Conservation (phyloP, 352 stramenopile genomes). For the Vaucheria bursata region DNA sequence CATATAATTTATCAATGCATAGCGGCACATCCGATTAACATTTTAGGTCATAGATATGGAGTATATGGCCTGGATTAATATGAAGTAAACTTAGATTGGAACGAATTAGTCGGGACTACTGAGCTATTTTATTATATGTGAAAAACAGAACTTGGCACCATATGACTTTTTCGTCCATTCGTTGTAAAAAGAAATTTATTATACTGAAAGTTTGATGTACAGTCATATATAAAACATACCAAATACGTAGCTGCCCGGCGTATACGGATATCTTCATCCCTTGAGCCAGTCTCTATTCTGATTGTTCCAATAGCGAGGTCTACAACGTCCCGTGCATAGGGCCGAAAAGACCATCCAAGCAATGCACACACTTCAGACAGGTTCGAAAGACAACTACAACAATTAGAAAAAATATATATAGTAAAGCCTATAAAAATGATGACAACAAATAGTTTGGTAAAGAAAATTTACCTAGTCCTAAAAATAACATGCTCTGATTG, state of each 20-base stretch:
- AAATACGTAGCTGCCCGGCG: constrained; percentile 34
- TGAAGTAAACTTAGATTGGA: too few species aligned
- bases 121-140: too few species aligned
- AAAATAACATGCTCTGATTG: neutral
- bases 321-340: constrained; percentile 27
- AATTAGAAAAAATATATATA: neutral
- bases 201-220: too few species aligned
- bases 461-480: neutral
- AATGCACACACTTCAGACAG: constrained; percentile 39
- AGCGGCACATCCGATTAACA: too few species aligned
- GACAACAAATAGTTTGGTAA: neutral
- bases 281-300: constrained; percentile 15
- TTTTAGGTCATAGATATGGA: too few species aligned
- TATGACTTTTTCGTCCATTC: too few species aligned
- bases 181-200: too few species aligned
- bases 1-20: too few species aligned
- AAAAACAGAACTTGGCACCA: too few species aligned
- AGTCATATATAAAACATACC: neutral
- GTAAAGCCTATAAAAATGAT: neutral
- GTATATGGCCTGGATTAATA: too few species aligned
- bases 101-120: too few species aligned
- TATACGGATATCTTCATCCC: constrained; percentile 23
- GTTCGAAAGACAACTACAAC: constrained; percentile 32
- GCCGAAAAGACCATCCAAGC: constrained; percentile 30
- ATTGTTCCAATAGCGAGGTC: constrained; percentile 29